phyloP scores from a whole-genome alignment of 2,329 filamentous ascomycete species.

The Fusarium sp. region DNA sequence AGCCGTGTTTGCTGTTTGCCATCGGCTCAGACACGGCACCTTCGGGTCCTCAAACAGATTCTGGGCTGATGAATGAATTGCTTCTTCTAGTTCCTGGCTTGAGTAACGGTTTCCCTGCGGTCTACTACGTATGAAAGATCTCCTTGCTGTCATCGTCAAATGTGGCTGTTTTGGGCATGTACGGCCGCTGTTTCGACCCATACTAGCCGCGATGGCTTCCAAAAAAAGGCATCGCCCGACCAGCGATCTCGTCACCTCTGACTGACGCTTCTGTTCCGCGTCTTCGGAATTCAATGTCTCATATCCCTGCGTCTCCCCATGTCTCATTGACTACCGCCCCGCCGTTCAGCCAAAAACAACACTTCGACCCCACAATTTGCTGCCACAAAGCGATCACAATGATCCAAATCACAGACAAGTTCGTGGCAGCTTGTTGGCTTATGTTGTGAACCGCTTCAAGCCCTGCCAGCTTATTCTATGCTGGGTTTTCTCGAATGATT shows the following conservation, averaged over 20 bases:
- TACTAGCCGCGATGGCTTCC: slow-evolving; percentile 4
- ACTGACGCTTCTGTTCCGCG: slow-evolving; percentile 1
- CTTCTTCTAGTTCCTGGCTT: slow-evolving; percentile 1
- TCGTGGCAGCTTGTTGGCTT: neutral
- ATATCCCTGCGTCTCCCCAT: slow-evolving; percentile 16
- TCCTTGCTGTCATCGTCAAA: slow-evolving; percentile 21
- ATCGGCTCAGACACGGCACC: slow-evolving; percentile 19
- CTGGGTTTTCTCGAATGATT: slow-evolving; percentile 25
- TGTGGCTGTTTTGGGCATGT: slow-evolving; percentile 23
- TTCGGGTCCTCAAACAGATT: slow-evolving; percentile 19
- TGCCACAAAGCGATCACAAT: slow-evolving; percentile 28
- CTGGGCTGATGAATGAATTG: neutral
- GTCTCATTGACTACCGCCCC: slow-evolving; percentile 23
- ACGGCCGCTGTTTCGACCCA: slow-evolving; percentile 13
- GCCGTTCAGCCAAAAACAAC: slow-evolving; percentile 1
- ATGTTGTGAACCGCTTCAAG: slow-evolving; percentile 27
- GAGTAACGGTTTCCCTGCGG: neutral
- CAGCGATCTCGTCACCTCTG: slow-evolving; percentile 7
- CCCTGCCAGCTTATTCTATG: slow-evolving; percentile 7
- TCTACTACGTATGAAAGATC: neutral
- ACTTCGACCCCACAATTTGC: slow-evolving; percentile 24
- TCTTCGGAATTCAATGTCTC: slow-evolving; percentile 34
- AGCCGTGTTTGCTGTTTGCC: slow-evolving; percentile 17
- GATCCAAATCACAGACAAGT: slow-evolving; percentile 22
- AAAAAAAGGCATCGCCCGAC: slow-evolving; percentile 10